Conservation (phyloP, 1,284 basidiomycete species). For the Ceratobasidium sp. region DNA sequence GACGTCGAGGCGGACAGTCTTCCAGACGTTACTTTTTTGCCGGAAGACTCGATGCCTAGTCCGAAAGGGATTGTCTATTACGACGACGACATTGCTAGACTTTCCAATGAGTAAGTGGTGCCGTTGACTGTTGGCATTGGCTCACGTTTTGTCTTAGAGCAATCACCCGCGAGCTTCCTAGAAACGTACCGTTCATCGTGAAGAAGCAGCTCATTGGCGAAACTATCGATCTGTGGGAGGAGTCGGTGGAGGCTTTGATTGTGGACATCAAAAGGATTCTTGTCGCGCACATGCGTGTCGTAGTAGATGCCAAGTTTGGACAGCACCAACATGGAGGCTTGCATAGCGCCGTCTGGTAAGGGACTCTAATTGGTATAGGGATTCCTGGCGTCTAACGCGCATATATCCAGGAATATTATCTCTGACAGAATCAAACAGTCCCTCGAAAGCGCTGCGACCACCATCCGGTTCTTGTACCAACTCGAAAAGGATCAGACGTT, state of each 20-base stretch:
- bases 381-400: conserved; percentile 15
- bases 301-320: conserved; percentile 63
- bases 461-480: not conserved
- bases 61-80: conserved; percentile 44
- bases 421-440: conserved; percentile 1
- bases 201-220: conserved; percentile 50
- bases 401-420: not conserved
- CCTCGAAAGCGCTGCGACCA: not conserved
- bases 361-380: conserved; percentile 45
- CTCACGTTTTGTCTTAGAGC: conserved; percentile 47
- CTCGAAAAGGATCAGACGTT: conserved; percentile 15
- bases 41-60: conserved; percentile 7
- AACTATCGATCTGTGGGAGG: conserved; percentile 54
- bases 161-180: conserved; percentile 54
- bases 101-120: conserved; percentile 53
- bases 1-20: not conserved
- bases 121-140: not conserved
- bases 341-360: conserved; percentile 64
- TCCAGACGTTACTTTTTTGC: not conserved
- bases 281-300: conserved; percentile 54
- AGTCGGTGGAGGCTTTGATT: conserved; percentile 62
- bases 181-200: conserved; percentile 53
- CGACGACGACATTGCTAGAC: conserved; percentile 52
- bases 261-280: conserved; percentile 58
- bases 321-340: conserved; percentile 64